Base-by-base conservation (phyloP, 768 basidiomycete genomes). In the Hebeloma cylindrosporum region DNA sequence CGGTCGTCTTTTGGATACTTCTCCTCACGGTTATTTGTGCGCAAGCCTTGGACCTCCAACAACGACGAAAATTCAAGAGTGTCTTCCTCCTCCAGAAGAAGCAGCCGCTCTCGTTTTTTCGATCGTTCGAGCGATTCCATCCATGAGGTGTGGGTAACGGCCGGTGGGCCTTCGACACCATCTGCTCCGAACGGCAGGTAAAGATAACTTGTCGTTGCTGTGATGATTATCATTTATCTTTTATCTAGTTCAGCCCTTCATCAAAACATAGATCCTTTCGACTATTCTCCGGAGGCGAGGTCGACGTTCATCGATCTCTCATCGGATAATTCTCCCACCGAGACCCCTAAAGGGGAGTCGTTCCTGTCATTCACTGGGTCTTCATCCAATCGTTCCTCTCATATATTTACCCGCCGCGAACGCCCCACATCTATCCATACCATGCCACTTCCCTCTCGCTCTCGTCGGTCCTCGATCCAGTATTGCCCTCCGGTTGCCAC, bases 221-320 rank as follows among this genome's bases (percentile, higher is more conserved):
- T 20, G 8, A 22, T 37, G 22, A 26, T 28, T 20, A 25, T 36
- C 49, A 40, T 31, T 22, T 9, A 13, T 21, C 28, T 31, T 16
- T 18, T 42, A 40, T 46, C 7, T 13, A 50, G 52, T 25, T 36
- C 49, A 10, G 29, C 40, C 27, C 22, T 54, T 22, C 59, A 46
- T 43, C 47, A 54, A 18, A 30, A 63, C 13, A 58, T 71, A 3
- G 75, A 78, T 38, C 69, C 70, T 2, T 72, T 73, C 43, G 58
- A 62, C 10, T 61, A 73, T 2, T 68, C 68, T 2, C 68, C 70
- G 0, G 58, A 68, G 43, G 68, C 75, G 16, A 68, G 62, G 38
- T 70, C 77, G 7, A 69, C 72, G 52, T 76, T 74, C 54, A 67
- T 72, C 33, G 70, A 72, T 28, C 52, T 69, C 33, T 46, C 43